Evolutionary conservation across 257 asterid genomes (phyloP).

Genomic region (Misopates orontium): DNA sequence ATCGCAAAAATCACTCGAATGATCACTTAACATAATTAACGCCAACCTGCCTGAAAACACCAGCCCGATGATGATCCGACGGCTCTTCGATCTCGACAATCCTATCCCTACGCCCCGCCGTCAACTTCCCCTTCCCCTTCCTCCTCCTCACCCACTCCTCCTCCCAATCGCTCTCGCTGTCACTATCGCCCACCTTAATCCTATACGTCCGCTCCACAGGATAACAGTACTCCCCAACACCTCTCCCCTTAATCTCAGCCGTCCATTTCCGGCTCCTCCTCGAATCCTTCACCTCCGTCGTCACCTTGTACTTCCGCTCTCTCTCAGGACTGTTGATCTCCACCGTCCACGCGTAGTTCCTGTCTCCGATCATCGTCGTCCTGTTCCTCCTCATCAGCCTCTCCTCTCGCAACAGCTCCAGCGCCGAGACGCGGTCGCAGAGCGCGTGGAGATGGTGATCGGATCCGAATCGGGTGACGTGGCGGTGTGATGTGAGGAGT

Average conservation of each 20-base stretch:
- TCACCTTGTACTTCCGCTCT: slow-evolving; percentile 77
- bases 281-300: slow-evolving; percentile 64
- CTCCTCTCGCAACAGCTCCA: slow-evolving; percentile 57
- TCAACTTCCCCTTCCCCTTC: slow-evolving; percentile 38
- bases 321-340: slow-evolving; percentile 72
- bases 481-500: slow-evolving; percentile 47
- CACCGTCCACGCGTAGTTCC: slow-evolving; percentile 86
- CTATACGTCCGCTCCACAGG: slow-evolving; percentile 49
- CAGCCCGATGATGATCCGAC: slow-evolving; percentile 53
- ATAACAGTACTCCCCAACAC: slow-evolving; percentile 18
- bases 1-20: neutral
- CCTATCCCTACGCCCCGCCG: too few species aligned
- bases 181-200: slow-evolving; percentile 48
- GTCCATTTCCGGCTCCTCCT: slow-evolving; percentile 65
- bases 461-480: slow-evolving; percentile 38
- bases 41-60: slow-evolving; percentile 74
- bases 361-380: slow-evolving; percentile 46
- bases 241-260: slow-evolving; percentile 77
- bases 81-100: slow-evolving; percentile 70
- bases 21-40: too few species aligned
- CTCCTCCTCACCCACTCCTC: slow-evolving; percentile 32
- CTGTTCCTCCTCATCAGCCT: slow-evolving; percentile 25
- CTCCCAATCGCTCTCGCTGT: slow-evolving; percentile 22
- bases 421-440: slow-evolving; percentile 64
- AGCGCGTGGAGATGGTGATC: slow-evolving; percentile 48